Evolutionary conservation across 805 yeast genomes (phyloP).

Genomic region (Kodamaea jinghongensis): DNA sequence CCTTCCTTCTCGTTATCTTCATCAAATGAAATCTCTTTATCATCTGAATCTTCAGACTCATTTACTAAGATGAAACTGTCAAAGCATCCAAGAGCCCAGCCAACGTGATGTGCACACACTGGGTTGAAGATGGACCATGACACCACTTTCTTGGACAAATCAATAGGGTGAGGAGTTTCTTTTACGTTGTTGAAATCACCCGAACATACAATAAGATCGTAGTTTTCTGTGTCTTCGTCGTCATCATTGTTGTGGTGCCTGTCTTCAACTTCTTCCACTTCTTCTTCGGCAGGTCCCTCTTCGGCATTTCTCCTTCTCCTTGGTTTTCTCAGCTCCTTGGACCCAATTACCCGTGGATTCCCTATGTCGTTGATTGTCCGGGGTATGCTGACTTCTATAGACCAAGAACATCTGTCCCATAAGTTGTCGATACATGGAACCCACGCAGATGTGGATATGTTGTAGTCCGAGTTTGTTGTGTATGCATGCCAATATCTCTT

Average conservation of each 20-base stretch:
- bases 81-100: slow-evolving; percentile 93
- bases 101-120: slow-evolving; percentile 89
- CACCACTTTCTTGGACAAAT: slow-evolving; percentile 69
- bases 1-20: slow-evolving; percentile 30
- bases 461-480: slow-evolving; percentile 75
- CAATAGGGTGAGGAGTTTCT: slow-evolving; percentile 74
- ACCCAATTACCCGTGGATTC: slow-evolving; percentile 42
- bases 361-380: slow-evolving; percentile 73
- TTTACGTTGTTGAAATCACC: slow-evolving; percentile 66
- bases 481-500: slow-evolving; percentile 75
- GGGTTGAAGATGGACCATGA: slow-evolving; percentile 77
- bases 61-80: slow-evolving; percentile 57
- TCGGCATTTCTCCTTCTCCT: slow-evolving; percentile 11
- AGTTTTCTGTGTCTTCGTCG: slow-evolving; percentile 44
- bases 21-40: slow-evolving; percentile 31
- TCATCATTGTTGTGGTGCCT: slow-evolving; percentile 20
- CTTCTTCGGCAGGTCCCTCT: slow-evolving; percentile 10
- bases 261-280: slow-evolving; percentile 33
- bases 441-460: slow-evolving; percentile 92
- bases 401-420: slow-evolving; percentile 91
- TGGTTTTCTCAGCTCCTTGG: slow-evolving; percentile 19
- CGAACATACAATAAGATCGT: slow-evolving; percentile 63
- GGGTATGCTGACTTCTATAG: slow-evolving; percentile 81
- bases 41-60: slow-evolving; percentile 27
- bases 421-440: slow-evolving; percentile 91